phyloP scores from a whole-genome alignment of 2,329 filamentous ascomycete genomes.

The Lachnellula hyalina region DNA sequence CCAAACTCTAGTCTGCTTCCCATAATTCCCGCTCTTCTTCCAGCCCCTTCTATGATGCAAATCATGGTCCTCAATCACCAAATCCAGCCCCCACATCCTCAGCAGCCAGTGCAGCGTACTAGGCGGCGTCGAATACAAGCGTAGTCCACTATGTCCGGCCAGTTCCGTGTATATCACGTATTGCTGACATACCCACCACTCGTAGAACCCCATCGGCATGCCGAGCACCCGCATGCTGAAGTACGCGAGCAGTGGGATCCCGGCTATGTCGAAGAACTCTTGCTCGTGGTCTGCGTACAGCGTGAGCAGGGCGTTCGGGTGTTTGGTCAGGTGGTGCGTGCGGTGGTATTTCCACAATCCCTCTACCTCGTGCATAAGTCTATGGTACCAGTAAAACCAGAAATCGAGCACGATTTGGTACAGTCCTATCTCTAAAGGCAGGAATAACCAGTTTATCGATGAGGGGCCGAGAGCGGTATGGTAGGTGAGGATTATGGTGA shows the following conservation, averaged over 20 bases:
- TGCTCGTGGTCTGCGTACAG: constrained; percentile 28
- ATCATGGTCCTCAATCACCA: constrained; percentile 40
- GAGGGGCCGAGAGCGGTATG: neutral
- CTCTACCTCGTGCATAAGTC: constrained; percentile 28
- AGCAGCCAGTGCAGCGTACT: constrained; percentile 32
- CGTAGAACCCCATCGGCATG: constrained; percentile 41
- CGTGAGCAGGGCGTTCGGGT: constrained; percentile 29
- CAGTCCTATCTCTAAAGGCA: constrained; percentile 30
- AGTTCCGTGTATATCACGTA: constrained; percentile 39
- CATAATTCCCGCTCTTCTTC: constrained; percentile 36
- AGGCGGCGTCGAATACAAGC: constrained; percentile 33
- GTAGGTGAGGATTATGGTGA: constrained; percentile 28
- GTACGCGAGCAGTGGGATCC: neutral
- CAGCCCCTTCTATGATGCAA: constrained; percentile 38
- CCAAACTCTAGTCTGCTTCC: constrained; percentile 36
- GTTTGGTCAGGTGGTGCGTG: constrained; percentile 32
- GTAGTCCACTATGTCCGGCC: constrained; percentile 36
- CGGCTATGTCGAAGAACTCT: neutral
- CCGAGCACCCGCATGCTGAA: constrained; percentile 17
- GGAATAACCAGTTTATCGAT: constrained; percentile 22
- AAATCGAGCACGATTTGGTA: constrained; percentile 31
- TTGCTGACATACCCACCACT: constrained; percentile 42
- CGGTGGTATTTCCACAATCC: constrained; percentile 30
- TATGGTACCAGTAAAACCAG: constrained; percentile 32
- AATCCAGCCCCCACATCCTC: constrained; percentile 25